These are phyloP conservation scores for Penicillium glabrum DNA, from an alignment of 2,329 filamentous ascomycete species.

Conservation along the genomic window DNA sequence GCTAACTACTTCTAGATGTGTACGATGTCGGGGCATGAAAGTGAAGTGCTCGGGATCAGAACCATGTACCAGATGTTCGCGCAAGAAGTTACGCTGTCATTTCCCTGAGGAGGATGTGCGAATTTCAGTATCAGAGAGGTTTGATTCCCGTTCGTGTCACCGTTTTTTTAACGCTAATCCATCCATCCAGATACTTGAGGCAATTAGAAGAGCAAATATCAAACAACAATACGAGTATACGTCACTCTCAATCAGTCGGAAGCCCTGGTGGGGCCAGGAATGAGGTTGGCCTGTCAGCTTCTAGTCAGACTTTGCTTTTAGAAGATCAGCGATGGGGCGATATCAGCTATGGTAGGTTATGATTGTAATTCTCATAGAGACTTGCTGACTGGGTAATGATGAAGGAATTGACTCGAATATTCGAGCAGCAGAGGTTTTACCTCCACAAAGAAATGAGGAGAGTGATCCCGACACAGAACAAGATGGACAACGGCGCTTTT, in stretches of 20 bases:
- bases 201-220: conserved; percentile 19
- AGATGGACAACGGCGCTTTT: conserved; percentile 17
- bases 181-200: conserved; percentile 16
- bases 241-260: neutral
- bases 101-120: conserved; percentile 22
- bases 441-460: neutral
- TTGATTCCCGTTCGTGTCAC: neutral
- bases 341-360: neutral
- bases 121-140: conserved; percentile 27
- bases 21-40: conserved; percentile 30
- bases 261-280: neutral
- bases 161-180: neutral
- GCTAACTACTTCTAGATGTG: conserved; percentile 16
- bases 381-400: neutral
- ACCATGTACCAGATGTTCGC: conserved; percentile 25
- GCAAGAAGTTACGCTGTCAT: conserved; percentile 23
- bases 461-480: conserved; percentile 7
- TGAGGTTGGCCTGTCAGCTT: conserved; percentile 1
- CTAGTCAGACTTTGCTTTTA: conserved; percentile 1
- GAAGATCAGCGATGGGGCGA: conserved; percentile 5
- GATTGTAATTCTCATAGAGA: neutral
- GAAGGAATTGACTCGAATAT: neutral
- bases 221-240: neutral
- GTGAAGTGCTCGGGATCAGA: conserved; percentile 29
- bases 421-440: neutral